phyloP scores from a whole-genome alignment of 2,329 filamentous ascomycete genomes.

The Fusarium mundagurra region DNA sequence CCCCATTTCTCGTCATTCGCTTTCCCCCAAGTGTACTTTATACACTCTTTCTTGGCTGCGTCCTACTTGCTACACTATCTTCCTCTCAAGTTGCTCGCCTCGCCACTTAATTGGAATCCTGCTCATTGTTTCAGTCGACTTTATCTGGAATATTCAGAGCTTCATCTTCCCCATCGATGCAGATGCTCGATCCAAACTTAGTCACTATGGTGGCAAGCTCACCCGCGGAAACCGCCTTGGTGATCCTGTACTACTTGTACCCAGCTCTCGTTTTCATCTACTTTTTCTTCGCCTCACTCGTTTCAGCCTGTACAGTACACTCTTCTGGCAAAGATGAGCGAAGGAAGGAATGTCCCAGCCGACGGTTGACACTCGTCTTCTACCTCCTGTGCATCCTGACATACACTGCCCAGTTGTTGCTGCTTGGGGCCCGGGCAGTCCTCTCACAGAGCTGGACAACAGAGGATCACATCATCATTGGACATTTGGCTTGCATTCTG shows the following conservation, averaged over 20 bases:
- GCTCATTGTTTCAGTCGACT: neutral
- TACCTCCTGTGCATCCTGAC: conserved; percentile 56
- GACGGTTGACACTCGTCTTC: conserved; percentile 50
- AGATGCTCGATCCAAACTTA: conserved; percentile 3
- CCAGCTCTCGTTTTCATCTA: conserved; percentile 58
- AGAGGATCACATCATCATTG: conserved; percentile 62
- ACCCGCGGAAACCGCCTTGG: conserved; percentile 28
- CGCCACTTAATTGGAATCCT: neutral
- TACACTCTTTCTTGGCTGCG: neutral
- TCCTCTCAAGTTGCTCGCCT: neutral
- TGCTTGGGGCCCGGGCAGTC: conserved; percentile 51
- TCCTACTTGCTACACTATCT: neutral
- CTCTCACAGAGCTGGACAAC: conserved; percentile 52
- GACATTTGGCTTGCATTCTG: conserved; percentile 68
- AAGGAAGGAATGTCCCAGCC: conserved; percentile 30
- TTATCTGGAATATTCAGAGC: neutral
- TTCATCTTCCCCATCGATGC: neutral
- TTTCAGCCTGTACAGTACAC: conserved; percentile 66
- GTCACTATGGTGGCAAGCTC: conserved; percentile 29
- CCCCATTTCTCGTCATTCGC: neutral
- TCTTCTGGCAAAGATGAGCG: conserved; percentile 47
- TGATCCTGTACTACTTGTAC: conserved; percentile 40
- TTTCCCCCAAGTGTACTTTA: neutral
- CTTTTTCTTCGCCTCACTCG: conserved; percentile 66
- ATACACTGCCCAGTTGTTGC: conserved; percentile 59